These are phyloP conservation scores for Neurospora sp. DNA, from an alignment of 495 filamentous ascomycete genomes.

Conservation along the genomic window DNA sequence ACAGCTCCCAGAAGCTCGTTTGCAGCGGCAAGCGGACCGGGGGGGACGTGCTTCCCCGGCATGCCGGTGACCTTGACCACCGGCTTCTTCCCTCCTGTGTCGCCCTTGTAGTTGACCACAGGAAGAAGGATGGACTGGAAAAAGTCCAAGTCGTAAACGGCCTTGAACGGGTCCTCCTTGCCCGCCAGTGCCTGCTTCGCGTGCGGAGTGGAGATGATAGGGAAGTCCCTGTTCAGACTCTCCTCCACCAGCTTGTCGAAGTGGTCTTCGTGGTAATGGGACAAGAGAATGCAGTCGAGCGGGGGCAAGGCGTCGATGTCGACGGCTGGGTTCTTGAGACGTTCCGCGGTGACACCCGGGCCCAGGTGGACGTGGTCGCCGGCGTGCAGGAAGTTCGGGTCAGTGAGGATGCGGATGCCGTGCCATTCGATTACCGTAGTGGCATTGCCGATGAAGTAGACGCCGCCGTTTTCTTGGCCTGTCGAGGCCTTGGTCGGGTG, in stretches of 20 bases:
- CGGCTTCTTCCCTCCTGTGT: constrained; percentile 9
- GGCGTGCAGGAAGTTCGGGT: constrained; percentile 62
- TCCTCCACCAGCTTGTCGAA: constrained; percentile 55
- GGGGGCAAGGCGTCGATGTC: constrained; percentile 51
- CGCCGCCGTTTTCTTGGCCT: constrained; percentile 11
- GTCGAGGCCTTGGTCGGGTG: constrained; percentile 2
- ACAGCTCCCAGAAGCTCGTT: constrained; percentile 50
- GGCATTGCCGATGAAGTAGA: constrained; percentile 55
- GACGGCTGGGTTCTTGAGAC: constrained; percentile 49
- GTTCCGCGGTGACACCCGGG: constrained; percentile 44
- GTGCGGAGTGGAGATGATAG: constrained; percentile 58
- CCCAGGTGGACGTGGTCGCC: constrained; percentile 61
- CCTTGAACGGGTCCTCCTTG: constrained; percentile 42
- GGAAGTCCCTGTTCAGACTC: constrained; percentile 43
- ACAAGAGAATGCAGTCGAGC: constrained; percentile 51
- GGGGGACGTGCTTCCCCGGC: constrained; percentile 62
- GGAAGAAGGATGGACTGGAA: constrained; percentile 46
- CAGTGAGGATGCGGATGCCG: constrained; percentile 54
- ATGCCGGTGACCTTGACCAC: constrained; percentile 52
- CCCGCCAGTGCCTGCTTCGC: constrained; percentile 42
- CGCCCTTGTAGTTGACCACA: constrained; percentile 20
- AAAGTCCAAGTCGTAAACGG: constrained; percentile 43
- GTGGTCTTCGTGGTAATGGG: constrained; percentile 59
- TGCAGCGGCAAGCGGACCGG: constrained; percentile 31
- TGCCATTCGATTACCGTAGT: constrained; percentile 58